phyloP scores from a whole-genome alignment of 345 rosid genomes.

The Streptanthus diversifolius region DNA sequence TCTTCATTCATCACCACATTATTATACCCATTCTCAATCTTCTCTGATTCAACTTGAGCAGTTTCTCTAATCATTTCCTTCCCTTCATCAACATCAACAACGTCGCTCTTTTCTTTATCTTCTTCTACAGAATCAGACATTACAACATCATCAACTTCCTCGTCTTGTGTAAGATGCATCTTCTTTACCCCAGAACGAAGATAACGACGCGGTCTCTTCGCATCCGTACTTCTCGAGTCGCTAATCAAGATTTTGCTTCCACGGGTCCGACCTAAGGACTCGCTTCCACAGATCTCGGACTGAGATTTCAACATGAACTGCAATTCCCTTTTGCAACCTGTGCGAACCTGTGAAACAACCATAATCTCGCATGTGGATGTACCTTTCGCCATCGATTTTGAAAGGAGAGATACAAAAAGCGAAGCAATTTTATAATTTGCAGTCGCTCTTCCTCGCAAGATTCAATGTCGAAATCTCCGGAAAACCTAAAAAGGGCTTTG shows the following conservation, averaged over 20 bases:
- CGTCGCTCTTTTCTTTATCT: constrained; percentile 72
- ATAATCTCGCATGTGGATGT: constrained; percentile 49
- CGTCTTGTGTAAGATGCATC: constrained; percentile 27
- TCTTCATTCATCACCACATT: neutral
- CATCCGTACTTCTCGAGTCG: neutral
- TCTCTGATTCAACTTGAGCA: constrained; percentile 13
- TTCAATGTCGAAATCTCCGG: constrained; percentile 4
- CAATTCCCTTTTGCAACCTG: constrained; percentile 79
- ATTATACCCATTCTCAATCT: neutral
- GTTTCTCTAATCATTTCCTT: constrained; percentile 28
- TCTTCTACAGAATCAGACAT: constrained; percentile 45
- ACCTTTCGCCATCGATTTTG: constrained; percentile 52
- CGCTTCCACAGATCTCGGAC: constrained; percentile 69
- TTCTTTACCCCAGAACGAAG: constrained; percentile 18
- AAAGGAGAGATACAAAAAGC: neutral
- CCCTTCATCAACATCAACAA: constrained; percentile 55
- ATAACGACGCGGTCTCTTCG: constrained; percentile 33
- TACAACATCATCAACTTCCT: neutral
- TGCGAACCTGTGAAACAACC: constrained; percentile 55
- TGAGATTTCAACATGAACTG: constrained; percentile 76
- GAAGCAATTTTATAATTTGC: too few species aligned
- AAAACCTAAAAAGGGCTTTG: constrained; percentile 13
- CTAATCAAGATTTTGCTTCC: constrained; percentile 36
- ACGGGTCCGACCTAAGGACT: constrained; percentile 70
- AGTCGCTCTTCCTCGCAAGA: neutral